phyloP scores from a whole-genome alignment of 495 filamentous ascomycete species.

The Aspergillus haitiensis region DNA sequence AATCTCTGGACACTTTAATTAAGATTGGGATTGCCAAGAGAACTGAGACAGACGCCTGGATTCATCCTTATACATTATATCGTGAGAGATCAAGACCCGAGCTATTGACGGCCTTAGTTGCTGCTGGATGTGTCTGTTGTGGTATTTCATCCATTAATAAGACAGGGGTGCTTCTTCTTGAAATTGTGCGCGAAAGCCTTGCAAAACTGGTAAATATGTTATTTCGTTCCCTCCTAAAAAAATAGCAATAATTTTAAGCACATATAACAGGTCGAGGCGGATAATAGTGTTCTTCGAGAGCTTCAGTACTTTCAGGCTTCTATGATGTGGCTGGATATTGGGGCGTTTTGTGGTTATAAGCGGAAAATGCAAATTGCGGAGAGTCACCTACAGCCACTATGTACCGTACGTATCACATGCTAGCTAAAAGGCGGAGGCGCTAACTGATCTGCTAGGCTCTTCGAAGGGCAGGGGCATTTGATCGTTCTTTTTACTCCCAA shows the following conservation, averaged over 20 bases:
- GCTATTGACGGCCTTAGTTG: constrained; percentile 51
- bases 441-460: not conserved
- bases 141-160: constrained; percentile 54
- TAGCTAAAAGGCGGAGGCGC: not conserved
- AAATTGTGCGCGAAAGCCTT: constrained; percentile 48
- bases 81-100: constrained; percentile 51
- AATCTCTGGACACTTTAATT: constrained; percentile 57
- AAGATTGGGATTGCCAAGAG: constrained; percentile 58
- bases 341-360: constrained; percentile 60
- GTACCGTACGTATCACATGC: constrained; percentile 35
- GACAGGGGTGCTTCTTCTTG: constrained; percentile 60
- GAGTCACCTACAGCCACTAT: constrained; percentile 49
- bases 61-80: constrained; percentile 56
- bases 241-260: not conserved
- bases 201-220: constrained; percentile 36
- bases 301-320: constrained; percentile 55
- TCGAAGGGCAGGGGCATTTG: not conserved
- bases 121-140: constrained; percentile 56
- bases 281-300: constrained; percentile 55
- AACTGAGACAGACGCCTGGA: constrained; percentile 54
- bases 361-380: constrained; percentile 66
- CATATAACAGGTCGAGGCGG: constrained; percentile 47
- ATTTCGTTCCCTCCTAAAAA: not conserved
- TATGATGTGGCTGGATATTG: constrained; percentile 56
- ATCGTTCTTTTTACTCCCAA: not conserved